Conservation (phyloP, 345 rosid species). For the thale cress (Arabidopsis thaliana) region DNA sequence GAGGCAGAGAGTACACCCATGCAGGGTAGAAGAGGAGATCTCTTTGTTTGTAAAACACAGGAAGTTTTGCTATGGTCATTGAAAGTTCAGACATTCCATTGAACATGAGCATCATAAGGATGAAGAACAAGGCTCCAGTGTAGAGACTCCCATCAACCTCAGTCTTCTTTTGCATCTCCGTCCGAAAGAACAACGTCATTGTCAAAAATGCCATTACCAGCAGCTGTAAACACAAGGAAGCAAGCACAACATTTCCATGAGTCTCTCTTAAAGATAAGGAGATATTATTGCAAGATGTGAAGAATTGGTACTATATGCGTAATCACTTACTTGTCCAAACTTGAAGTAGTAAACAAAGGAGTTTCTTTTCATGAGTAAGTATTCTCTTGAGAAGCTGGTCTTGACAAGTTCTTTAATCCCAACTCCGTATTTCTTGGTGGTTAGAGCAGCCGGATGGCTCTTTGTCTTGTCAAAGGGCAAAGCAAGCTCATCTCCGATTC, state of each 20-base stretch:
- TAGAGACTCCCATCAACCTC: conserved; percentile 57
- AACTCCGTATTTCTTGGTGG: conserved; percentile 62
- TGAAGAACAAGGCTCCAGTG: conserved; percentile 69
- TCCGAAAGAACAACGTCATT: conserved; percentile 65
- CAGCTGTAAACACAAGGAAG: conserved; percentile 49
- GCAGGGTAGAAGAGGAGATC: conserved; percentile 76
- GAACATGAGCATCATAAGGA: conserved; percentile 58
- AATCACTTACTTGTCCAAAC: conserved; percentile 55
- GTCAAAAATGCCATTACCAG: conserved; percentile 40
- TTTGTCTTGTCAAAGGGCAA: conserved; percentile 61
- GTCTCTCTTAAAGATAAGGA: conserved; percentile 3
- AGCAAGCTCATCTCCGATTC: conserved; percentile 54
- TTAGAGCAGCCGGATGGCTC: conserved; percentile 80
- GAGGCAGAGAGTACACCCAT: conserved; percentile 79
- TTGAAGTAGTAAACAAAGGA: conserved; percentile 77
- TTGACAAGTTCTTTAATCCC: conserved; percentile 62
- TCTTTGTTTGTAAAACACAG: conserved; percentile 86
- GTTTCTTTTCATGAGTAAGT: conserved; percentile 76
- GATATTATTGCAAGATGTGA: neutral
- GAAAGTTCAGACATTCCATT: conserved; percentile 76
- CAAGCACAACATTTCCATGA: conserved; percentile 2
- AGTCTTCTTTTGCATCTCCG: conserved; percentile 57
- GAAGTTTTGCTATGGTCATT: conserved; percentile 81
- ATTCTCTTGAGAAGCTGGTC: conserved; percentile 66
- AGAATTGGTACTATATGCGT: conserved; percentile 12